Evolutionary conservation across 768 basidiomycete species (phyloP), one percentile per base, ranked within the genome.

Genomic region (Cystofilobasidium ferigula): DNA sequence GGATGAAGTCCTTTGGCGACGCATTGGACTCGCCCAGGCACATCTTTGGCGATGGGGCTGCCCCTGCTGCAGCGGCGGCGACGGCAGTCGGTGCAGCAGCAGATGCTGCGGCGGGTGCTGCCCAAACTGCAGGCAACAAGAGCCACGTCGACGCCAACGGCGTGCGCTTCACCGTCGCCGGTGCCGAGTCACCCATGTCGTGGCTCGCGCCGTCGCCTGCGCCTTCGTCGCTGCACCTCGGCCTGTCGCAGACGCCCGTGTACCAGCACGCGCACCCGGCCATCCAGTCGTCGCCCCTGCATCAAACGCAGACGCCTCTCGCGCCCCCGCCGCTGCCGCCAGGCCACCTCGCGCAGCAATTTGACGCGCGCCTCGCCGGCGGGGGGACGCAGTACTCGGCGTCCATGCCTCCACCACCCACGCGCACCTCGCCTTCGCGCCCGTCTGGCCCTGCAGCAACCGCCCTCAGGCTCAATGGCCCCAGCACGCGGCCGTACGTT

Each of bases 1-100:
- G 62, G 62, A 54, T 63, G 62, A 53, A 56, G 24, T 20, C 26
- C 35, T 40, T 63, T 22, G 62, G 62, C 35, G 62, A 63, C 34
- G 32, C 51, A n/a, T 30, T 54, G 51, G 51, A 54, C 51, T 54
- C 51, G 51, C 51, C 51, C 30, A 28, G 51, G 28, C 51, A 54
- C 28, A 54, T 54, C 30, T 54, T 54, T 28, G 14, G 7, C 51
- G 45, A n/a, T 24, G 38, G 13, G 22, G 3, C 36, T 5, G 7
- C 36, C 28, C 26, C 42, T n/a, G 45, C 45, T 2, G 22, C n/a
- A 16, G 5, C n/a, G 45, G 45, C 22, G 14, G 22, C 45, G n/a
- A 47, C 45, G 45, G 9, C 2, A 13, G 45, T n/a, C n/a, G n/a
- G n/a, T n/a, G n/a, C n/a, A n/a, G n/a, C n/a, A n/a, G n/a, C n/a